phyloP scores from a whole-genome alignment of 2,329 filamentous ascomycete species.

The Sphaerulina populicola region DNA sequence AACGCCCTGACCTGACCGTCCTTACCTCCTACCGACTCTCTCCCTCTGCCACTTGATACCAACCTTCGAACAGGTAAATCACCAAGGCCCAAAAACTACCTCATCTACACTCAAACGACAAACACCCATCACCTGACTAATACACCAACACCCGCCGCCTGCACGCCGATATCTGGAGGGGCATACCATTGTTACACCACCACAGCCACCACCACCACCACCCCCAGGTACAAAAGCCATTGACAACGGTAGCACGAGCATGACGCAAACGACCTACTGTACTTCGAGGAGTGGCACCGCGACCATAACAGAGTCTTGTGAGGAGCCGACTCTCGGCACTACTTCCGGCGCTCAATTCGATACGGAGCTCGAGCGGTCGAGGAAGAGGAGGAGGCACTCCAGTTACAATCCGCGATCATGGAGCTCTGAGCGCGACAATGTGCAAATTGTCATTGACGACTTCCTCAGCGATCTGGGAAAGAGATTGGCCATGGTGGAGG shows the following conservation, averaged over 20 bases:
- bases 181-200: slow-evolving; percentile 1
- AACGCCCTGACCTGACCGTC: no score
- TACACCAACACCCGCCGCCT: not conserved
- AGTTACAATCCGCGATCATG: slow-evolving; percentile 41
- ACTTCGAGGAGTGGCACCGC: slow-evolving; percentile 9
- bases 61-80: no score
- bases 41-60: not conserved
- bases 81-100: not conserved
- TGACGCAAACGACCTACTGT: slow-evolving; percentile 17
- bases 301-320: slow-evolving; percentile 24
- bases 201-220: not conserved
- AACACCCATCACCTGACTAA: not conserved
- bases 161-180: not conserved
- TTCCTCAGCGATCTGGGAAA: slow-evolving; percentile 81
- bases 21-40: no score
- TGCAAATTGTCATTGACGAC: slow-evolving; percentile 53
- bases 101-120: not conserved
- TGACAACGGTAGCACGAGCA: slow-evolving; percentile 5
- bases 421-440: slow-evolving; percentile 41
- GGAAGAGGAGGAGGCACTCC: slow-evolving; percentile 40
- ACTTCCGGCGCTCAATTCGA: slow-evolving; percentile 31
- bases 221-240: not conserved
- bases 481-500: slow-evolving; percentile 79
- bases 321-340: slow-evolving; percentile 39
- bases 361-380: slow-evolving; percentile 31